These are phyloP conservation scores for Fraxinus baroniana DNA, from an alignment of 305 asterid species.

Conservation along the genomic window DNA sequence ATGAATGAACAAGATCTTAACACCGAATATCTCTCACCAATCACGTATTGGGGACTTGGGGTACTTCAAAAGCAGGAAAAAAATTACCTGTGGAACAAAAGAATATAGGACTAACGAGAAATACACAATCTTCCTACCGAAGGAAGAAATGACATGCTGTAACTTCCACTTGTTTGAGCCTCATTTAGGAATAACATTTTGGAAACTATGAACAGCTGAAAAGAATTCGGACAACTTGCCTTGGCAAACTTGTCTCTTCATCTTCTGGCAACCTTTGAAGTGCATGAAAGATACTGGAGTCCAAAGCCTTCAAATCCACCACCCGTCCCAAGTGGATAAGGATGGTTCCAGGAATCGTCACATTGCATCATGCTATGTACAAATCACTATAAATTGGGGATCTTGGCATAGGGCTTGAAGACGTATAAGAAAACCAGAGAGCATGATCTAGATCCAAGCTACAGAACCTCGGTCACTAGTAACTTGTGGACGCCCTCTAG, in stretches of 20 bases:
- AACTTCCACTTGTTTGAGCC: constrained; percentile 23
- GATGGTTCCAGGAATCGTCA: constrained; percentile 26
- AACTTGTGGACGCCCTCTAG: constrained; percentile 98
- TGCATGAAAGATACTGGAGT: constrained; percentile 26
- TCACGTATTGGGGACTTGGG: constrained; percentile 27
- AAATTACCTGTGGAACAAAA: constrained; percentile 30
- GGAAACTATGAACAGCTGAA: constrained; percentile 19
- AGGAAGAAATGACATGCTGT: constrained; percentile 19
- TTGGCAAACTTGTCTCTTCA: constrained; percentile 15
- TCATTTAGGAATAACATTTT: constrained; percentile 20
- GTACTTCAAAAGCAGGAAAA: constrained; percentile 23
- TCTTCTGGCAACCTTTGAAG: constrained; percentile 22
- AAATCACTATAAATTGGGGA: constrained; percentile 60
- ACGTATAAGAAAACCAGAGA: constrained; percentile 42
- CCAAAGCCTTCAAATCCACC: constrained; percentile 26
- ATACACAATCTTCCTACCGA: constrained; percentile 25
- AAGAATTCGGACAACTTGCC: background rate
- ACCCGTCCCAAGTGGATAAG: constrained; percentile 9
- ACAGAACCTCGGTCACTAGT: constrained; percentile 91
- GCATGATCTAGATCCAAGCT: constrained; percentile 78
- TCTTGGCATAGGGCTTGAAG: constrained; percentile 53
- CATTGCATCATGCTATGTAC: constrained; percentile 54
- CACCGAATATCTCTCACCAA: constrained; percentile 25
- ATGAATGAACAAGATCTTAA: constrained; percentile 29
- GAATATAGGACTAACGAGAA: constrained; percentile 21